These are phyloP conservation scores for Solanum sejunctum DNA, from an alignment of 257 asterid genomes.

Conservation along the genomic window DNA sequence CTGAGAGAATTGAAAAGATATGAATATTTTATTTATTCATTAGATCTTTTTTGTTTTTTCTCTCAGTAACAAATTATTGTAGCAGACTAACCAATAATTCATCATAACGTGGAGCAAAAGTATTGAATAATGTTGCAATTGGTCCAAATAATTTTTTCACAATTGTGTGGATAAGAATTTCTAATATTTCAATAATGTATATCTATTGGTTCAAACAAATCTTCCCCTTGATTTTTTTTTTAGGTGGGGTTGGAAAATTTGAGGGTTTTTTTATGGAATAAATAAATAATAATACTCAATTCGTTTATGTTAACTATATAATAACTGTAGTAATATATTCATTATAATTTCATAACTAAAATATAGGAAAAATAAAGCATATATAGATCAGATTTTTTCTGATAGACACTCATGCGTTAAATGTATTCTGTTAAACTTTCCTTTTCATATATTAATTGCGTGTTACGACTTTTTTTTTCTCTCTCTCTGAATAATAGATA, in stretches of 20 bases:
- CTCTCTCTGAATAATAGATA: too few species aligned
- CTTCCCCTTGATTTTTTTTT: too few species aligned
- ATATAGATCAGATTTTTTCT: accelerated
- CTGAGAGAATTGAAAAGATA: background rate
- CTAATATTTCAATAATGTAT: background rate
- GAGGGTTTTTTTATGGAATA: too few species aligned
- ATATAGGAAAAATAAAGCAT: background rate
- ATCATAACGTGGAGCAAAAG: background rate
- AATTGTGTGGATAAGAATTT: background rate
- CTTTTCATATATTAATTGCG: background rate
- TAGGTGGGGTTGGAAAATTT: background rate
- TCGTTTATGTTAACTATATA: too few species aligned
- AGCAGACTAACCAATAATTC: background rate
- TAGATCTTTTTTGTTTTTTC: background rate
- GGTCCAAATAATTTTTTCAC: background rate
- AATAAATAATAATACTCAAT: too few species aligned
- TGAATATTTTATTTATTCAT: background rate
- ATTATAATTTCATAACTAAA: background rate
- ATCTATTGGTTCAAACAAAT: background rate
- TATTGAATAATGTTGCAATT: background rate
- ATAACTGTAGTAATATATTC: background rate
- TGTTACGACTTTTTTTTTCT: background rate
- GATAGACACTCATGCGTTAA: background rate
- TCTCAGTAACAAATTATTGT: background rate
- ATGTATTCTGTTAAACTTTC: background rate